Evolutionary conservation across 2,329 filamentous ascomycete genomes (phyloP).

Genomic region (Penicillium occitanis): DNA sequence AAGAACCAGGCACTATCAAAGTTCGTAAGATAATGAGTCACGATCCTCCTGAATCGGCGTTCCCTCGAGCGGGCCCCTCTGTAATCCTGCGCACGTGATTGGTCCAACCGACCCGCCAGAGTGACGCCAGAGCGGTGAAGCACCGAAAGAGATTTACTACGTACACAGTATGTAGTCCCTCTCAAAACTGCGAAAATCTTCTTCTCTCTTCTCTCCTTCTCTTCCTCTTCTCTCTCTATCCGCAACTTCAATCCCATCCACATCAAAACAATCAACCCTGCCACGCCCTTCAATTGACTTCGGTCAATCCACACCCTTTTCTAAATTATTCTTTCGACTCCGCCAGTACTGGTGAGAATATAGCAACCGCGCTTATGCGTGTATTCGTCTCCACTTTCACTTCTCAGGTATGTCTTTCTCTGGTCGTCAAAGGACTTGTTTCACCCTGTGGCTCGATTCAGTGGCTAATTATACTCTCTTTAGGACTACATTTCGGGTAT

Average conservation of each 20-base stretch:
- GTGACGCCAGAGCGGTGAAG: conserved; percentile 19
- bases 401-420: conserved; percentile 66
- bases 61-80: neutral
- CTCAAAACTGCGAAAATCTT: conserved; percentile 15
- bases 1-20: neutral
- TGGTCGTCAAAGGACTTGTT: neutral
- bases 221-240: conserved; percentile 3
- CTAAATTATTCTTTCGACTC: conserved; percentile 1
- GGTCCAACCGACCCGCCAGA: neutral
- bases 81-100: conserved; percentile 18
- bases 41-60: conserved; percentile 18
- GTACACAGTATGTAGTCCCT: neutral
- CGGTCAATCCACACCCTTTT: neutral
- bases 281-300: neutral
- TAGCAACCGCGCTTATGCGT: conserved; percentile 72
- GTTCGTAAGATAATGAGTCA: conserved; percentile 10
- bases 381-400: conserved; percentile 81
- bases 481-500: conserved; percentile 66
- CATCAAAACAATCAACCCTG: neutral
- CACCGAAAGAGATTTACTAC: neutral
- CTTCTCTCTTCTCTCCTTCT: conserved; percentile 7
- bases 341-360: conserved; percentile 35
- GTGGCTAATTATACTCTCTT: conserved; percentile 21
- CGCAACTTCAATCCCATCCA: neutral
- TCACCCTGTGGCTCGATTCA: conserved; percentile 3